These are phyloP conservation scores for Dactylellina leptospora DNA, from an alignment of 2,329 filamentous ascomycete species.

Conservation along the genomic window DNA sequence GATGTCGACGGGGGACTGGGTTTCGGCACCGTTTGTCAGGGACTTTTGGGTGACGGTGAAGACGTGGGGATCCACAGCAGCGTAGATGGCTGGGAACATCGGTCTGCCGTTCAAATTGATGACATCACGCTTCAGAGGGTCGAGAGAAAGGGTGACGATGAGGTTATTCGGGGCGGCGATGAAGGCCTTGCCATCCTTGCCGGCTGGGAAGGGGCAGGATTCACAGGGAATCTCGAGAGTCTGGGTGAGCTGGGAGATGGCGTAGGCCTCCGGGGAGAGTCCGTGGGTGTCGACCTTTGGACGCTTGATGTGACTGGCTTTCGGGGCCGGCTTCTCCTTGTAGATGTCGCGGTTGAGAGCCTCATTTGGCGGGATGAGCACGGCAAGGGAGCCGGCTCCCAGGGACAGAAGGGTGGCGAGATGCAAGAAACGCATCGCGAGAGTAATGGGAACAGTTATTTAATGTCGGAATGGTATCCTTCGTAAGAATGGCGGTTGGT, in stretches of 20 bases:
- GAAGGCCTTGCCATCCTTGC: conserved; percentile 20
- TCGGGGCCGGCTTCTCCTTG: conserved; percentile 26
- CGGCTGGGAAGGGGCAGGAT: conserved; percentile 42
- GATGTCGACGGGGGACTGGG: conserved; percentile 37
- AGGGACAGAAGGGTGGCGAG: conserved; percentile 45
- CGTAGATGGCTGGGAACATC: conserved; percentile 46
- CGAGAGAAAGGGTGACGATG: conserved; percentile 30
- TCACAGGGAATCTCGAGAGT: conserved; percentile 35
- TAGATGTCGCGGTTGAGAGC: conserved; percentile 29
- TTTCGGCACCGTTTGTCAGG: conserved; percentile 27
- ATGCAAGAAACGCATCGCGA: conserved; percentile 38
- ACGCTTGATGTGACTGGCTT: conserved; percentile 1
- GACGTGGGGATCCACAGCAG: conserved; percentile 2
- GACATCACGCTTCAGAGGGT: conserved; percentile 26
- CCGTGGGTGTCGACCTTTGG: conserved; percentile 43
- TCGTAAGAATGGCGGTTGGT: not conserved
- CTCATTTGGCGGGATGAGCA: conserved; percentile 46
- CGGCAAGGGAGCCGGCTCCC: conserved; percentile 51
- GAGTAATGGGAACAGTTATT: not conserved
- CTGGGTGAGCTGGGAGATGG: conserved; percentile 31
- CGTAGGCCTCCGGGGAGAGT: conserved; percentile 38
- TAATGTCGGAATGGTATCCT: not conserved
- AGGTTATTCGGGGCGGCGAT: conserved; percentile 34
- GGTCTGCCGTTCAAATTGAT: conserved; percentile 38
- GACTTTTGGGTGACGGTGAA: conserved; percentile 40